Base-by-base conservation (phyloP, 805 yeast genomes). In the Zygoascus biomembranicola region DNA sequence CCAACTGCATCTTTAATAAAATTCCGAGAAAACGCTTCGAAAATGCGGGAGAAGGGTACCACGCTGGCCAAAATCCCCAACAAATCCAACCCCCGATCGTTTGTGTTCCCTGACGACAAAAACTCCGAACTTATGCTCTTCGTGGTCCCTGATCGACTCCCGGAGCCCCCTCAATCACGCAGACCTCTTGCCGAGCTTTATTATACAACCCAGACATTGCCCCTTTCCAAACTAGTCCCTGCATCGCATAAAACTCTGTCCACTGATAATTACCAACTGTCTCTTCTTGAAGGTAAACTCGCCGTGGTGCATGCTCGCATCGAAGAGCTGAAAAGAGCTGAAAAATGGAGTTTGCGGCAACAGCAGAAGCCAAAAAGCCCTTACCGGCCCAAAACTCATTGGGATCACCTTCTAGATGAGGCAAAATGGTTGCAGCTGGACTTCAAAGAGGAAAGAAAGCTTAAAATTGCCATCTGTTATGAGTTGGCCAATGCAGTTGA, bases 261-360 rank as follows among this genome's bases (percentile, higher is more conserved):
- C 32, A 87, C 98, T 0, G 92, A 88, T 50, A 81, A 87, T 53
- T 94, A 81, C 69, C 95, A 89, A 63, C 79, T 85, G 61, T 87
- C 96, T 0, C 72, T 90, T 35, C 78, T 88, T 13, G 99, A 94
- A 65, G 96, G 97, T 2, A 86, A 90, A 65, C 82, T 92, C 2
- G 87, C 95, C 0, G 97, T 90, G 10, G 81, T 89, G 18, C 86
- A 89, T 61, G 85, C 95, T 1, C 76, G 98, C 56, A 90, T 94
- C 47, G 98, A 92, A 64, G 98, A 92, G 66, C 74, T 94, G 57
- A 88, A 89, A 66, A 75, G 95, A 47, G 84, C 85, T 54, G 86
- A 87, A 1, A 82, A 87, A 61, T 94, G 99, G 98, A 84, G 96
- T 20, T 72, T 94, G 51, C 76, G 95, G 51, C 99, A 94, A 66